These are phyloP conservation scores for Coniochaeta prunicola DNA, from an alignment of 2,329 filamentous ascomycete species.

Conservation along the genomic window DNA sequence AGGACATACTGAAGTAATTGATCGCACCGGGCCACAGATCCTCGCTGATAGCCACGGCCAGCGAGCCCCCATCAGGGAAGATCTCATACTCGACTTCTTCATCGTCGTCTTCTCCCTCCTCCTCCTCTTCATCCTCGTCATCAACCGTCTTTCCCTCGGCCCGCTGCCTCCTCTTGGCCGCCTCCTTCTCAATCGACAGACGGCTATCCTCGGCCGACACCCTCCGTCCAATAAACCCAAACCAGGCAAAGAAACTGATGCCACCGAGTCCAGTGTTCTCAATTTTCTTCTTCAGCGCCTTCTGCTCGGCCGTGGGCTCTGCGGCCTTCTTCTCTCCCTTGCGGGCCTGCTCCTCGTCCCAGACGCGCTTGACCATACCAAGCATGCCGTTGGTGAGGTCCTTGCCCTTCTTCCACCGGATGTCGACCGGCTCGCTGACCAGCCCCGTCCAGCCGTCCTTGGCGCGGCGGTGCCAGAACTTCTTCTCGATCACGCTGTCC, in stretches of 20 bases:
- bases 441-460: constrained; percentile 66
- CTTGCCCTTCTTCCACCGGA: constrained; percentile 80
- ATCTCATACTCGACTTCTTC: constrained; percentile 65
- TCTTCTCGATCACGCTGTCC: constrained; percentile 76
- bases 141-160: constrained; percentile 44
- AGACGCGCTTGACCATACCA: constrained; percentile 63
- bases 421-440: constrained; percentile 81
- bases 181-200: constrained; percentile 52
- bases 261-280: constrained; percentile 55
- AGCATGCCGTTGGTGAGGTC: constrained; percentile 79
- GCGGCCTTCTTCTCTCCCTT: constrained; percentile 25
- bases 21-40: constrained; percentile 85
- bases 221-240: constrained; percentile 67
- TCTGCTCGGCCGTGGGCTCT: constrained; percentile 38
- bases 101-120: constrained; percentile 53
- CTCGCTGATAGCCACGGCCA: constrained; percentile 75
- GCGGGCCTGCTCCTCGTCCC: constrained; percentile 47
- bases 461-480: constrained; percentile 75
- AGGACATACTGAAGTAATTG: constrained; percentile 77
- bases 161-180: constrained; percentile 44
- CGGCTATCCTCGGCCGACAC: constrained; percentile 67
- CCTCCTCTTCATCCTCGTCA: constrained; percentile 29
- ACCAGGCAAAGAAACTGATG: constrained; percentile 82
- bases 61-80: constrained; percentile 78
- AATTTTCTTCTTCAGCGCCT: constrained; percentile 46